Evolutionary conservation across 768 basidiomycete species (phyloP).

Genomic region (Fomitopsis serialis): DNA sequence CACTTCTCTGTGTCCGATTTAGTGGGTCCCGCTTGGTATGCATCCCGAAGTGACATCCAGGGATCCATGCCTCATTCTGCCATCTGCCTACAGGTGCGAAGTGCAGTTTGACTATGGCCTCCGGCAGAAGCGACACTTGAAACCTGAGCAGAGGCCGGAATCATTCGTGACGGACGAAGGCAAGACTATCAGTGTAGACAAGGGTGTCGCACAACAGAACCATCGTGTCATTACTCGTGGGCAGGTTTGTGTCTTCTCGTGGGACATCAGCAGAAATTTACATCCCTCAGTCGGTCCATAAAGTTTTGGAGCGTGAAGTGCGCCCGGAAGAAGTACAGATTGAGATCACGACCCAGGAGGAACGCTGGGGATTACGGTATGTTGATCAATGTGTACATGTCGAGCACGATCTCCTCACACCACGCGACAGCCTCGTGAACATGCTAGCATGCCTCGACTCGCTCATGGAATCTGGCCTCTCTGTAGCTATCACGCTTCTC

Average conservation of each 20-base stretch:
- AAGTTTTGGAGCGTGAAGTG: conserved; percentile 69
- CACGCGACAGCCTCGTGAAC: conserved; percentile 54
- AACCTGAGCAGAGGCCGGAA: conserved; percentile 44
- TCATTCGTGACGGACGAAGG: conserved; percentile 54
- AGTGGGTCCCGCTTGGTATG: conserved; percentile 55
- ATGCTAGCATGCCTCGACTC: conserved; percentile 63
- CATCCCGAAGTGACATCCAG: background rate
- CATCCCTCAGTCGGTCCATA: conserved; percentile 65
- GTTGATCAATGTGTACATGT: conserved; percentile 8
- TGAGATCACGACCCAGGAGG: conserved; percentile 49
- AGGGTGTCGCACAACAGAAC: conserved; percentile 46
- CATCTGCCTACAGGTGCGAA: conserved; percentile 66
- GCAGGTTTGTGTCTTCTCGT: conserved; percentile 30
- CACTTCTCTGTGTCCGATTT: conserved; percentile 60
- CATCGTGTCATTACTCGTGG: conserved; percentile 52
- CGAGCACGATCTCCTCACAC: background rate
- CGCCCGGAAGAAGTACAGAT: conserved; percentile 53
- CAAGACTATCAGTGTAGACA: conserved; percentile 51
- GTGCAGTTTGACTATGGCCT: conserved; percentile 75
- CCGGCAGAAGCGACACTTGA: conserved; percentile 47
- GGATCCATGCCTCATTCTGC: background rate
- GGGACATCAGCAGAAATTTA: background rate
- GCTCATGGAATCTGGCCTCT: conserved; percentile 41
- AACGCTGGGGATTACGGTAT: conserved; percentile 75
- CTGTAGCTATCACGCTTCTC: conserved; percentile 33